Evolutionary conservation across 768 basidiomycete genomes (phyloP), one percentile per base, ranked within the genome.

Genomic region (Filobasidium wieringae): DNA sequence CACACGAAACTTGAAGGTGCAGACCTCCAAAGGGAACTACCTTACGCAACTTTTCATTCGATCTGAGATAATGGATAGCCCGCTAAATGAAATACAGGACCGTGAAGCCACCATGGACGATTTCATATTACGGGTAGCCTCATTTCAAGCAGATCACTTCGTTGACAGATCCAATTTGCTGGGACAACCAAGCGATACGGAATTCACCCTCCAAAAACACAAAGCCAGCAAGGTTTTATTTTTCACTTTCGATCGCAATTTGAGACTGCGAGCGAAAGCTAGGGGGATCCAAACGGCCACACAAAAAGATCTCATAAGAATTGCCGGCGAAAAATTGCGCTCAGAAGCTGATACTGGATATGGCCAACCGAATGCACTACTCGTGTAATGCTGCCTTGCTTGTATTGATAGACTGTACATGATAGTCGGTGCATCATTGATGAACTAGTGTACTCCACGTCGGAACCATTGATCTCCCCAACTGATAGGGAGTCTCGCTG

Each of bases 111-210:
- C 80, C 60, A 91, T 95, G 88, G 95, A 97, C 68, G 93, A 97
- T 67, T 78, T 92, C 53, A 95, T 99, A 58, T 79, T 97, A 41
- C 85, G 87, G 67, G 86, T 90, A 33, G 91, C 88, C 17, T 80
- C 87, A 51, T 96, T 90, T 87, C 93, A 96, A 68, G 80, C 86
- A 54, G 86, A 89, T 32, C 89, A 96, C 68, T 96, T 90, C 83
- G 77, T 84, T 32, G 88, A 93, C 75, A 83, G 90, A 17, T 84
- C 88, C 0, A 78, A 77, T 3, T 76, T 93, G 70, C 79, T 96
- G 51, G 80, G 80, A 59, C 72, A 74, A 17, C 63, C 67, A 19
- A 64, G 69, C 7, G 45, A 30, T 17, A 68, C 26, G 63, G 68
- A 15, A 61, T 72, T n/a, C 50, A 73, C 68, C 47, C 64, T 33